A percentile compares a stretch with the other conserved stretches of the same genome.
Evolutionary conservation across 2,329 filamentous ascomycete genomes (phyloP).

Genomic region (Paecilomyces niveus): DNA sequence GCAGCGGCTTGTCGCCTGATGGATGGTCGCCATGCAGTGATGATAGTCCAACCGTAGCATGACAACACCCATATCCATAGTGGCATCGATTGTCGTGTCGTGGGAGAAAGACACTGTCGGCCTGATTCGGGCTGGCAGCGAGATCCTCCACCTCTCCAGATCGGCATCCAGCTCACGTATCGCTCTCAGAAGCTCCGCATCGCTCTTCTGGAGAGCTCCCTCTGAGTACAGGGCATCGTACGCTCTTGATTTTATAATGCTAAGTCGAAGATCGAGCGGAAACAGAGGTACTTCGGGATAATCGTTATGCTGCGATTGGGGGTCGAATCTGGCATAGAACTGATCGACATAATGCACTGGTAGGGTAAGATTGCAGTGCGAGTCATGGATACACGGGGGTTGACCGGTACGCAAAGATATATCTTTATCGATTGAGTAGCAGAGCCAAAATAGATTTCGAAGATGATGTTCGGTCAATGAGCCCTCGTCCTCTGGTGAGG

Average conservation of each 20-base stretch:
- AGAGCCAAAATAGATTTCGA: conserved; percentile 48
- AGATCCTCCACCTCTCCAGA: conserved; percentile 48
- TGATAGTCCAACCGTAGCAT: conserved; percentile 50
- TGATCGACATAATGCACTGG: conserved; percentile 36
- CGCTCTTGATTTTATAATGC: conserved; percentile 46
- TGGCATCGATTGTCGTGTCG: conserved; percentile 18
- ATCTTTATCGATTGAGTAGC: conserved; percentile 52
- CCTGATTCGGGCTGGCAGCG: conserved; percentile 39
- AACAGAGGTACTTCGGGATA: conserved; percentile 25
- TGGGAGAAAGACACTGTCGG: conserved; percentile 42
- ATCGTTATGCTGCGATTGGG: conserved; percentile 11
- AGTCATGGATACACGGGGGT: conserved; percentile 44
- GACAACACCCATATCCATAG: conserved; percentile 42
- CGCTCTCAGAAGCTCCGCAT: conserved; percentile 47
- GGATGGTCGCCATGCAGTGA: conserved; percentile 49
- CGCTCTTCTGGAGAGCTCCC: conserved; percentile 42
- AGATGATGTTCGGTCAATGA: conserved; percentile 19
- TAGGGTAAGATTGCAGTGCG: conserved; percentile 48
- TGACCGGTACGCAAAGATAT: conserved; percentile 47
- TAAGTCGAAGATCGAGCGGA: conserved; percentile 44
- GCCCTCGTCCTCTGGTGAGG: conserved; percentile 6
- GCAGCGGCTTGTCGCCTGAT: conserved; percentile 49
- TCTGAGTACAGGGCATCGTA: conserved; percentile 46
- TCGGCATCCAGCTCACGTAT: conserved; percentile 53
- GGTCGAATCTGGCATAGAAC: conserved; percentile 15